Percentiles rank a stretch among this genome's conserved stretches.
These are phyloP conservation scores for Melanogaster broomeanus DNA, from an alignment of 768 basidiomycete species.

Conservation along the genomic window DNA sequence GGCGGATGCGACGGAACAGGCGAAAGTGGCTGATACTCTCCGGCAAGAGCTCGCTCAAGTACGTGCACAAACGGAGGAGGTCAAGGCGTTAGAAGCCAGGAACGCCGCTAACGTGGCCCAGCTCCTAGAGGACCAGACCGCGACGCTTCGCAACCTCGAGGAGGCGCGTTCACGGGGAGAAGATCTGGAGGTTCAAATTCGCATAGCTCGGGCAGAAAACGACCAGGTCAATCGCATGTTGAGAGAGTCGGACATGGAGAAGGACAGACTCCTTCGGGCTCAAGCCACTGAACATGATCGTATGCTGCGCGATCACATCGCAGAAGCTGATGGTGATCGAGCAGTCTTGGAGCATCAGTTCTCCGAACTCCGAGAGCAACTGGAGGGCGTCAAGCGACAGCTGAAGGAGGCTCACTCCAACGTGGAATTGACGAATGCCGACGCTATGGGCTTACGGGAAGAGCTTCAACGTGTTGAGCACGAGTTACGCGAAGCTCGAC, in stretches of 20 bases:
- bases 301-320: conserved; percentile 81
- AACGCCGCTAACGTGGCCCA: conserved; percentile 63
- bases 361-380: conserved; percentile 63
- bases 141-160: conserved; percentile 67
- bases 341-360: conserved; percentile 91
- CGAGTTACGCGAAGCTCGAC: conserved; percentile 67
- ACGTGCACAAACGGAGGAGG: conserved; percentile 62
- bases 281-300: conserved; percentile 73
- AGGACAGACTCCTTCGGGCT: conserved; percentile 70
- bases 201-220: conserved; percentile 68
- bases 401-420: conserved; percentile 64
- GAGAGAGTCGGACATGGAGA: conserved; percentile 69
- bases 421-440: conserved; percentile 64
- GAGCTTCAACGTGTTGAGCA: conserved; percentile 72
- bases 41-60: conserved; percentile 66
- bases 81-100: conserved; percentile 64
- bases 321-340: conserved; percentile 91
- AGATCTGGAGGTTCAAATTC: conserved; percentile 74
- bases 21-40: conserved; percentile 55
- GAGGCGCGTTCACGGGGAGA: conserved; percentile 74
- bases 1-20: conserved; percentile 68
- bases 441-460: conserved; percentile 68
- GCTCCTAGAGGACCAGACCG: conserved; percentile 77
- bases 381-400: conserved; percentile 62
- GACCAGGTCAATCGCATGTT: conserved; percentile 65